Evolutionary conservation across 768 basidiomycete species (phyloP), one percentile per base, ranked within the genome.

Genomic region (Leccinum fibrillosum): DNA sequence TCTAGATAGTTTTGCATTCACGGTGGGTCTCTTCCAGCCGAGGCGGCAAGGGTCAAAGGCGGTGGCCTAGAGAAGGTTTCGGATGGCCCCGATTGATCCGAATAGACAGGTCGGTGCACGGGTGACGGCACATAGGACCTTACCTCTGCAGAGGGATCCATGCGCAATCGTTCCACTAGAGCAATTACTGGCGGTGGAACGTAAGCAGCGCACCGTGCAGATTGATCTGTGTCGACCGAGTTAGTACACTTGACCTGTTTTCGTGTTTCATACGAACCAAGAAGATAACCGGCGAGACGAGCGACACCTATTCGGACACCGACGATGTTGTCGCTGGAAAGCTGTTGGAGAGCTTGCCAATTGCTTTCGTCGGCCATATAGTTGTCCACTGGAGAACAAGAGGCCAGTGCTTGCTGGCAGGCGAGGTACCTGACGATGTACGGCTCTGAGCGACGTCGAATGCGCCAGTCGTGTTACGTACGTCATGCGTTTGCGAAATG

Each of bases 261-360:
- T 57, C 39, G 30, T 39, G 3, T 49, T 53, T 30, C 19, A 52
- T 53, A 76, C 84, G 68, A 72, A 89, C 89, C 80, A 62, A 75
- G 78, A 28, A 86, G 69, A 50, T 72, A 64, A 51, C 83, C 83
- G 44, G 86, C 73, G 49, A 92, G 80, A 51, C 93, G 82, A n/a
- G 94, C 88, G 2, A 93, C 80, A 7, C 86, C 89, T 56, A 97
- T 92, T 49, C 93, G 82, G 34, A 97, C 93, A 59, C 92, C 94
- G 52, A 90, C 79, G 12, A 96, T 85, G 35, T 69, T 66, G 67
- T 98, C 95, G 32, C 76, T 68, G 5, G 83, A 81, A 44, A 95
- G 77, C 47, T 69, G 65, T 26, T 77, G 72, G 19, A 95, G 72
- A n/a, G 77, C 73, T 56, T 77, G 70, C 74, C 91, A 82, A 62